Base-by-base conservation (phyloP, 83 land plant species). In the Picea mariana region DNA sequence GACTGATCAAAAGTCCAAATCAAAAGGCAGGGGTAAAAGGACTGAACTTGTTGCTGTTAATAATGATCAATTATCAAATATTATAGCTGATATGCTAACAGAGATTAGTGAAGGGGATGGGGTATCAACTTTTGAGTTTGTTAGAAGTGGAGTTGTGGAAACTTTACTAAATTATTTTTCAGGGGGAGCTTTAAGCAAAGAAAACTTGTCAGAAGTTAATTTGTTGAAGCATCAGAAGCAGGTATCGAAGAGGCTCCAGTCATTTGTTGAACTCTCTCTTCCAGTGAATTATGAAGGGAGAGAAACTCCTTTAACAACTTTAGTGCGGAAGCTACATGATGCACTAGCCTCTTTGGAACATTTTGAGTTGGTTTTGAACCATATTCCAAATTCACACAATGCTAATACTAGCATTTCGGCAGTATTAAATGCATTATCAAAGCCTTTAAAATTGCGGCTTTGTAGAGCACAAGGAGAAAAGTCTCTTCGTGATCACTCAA, bases 121-220 rank as follows among this genome's bases (percentile, higher is more conserved):
- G 0, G 87, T 89, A 12, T 89, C 91, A 7, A 89, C 91, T 5
- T 89, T 89, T 85, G 91, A 89, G 64, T 89, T 89, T 62, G 87
- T 89, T 26, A 83, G 82, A 24, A 88, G 91, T 83, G 91, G 91
- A 72, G 80, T 89, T 40, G 87, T 89, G 38, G 85, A 76, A 17
- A 42, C 87, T 8, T 79, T 89, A 82, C 64, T 89, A 65, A 72
- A 87, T 79, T 89, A 79, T 63, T 84, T 89, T 71, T 82, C 87
- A 38, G 82, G 90, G 61, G 87, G 82, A 9, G 68, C 47, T 62
- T 16, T 42, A 2, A 21, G 34, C 13, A 84, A 82, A 80, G 91
- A 85, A 65, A 77, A 77, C 62, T 27, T 72, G 64, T 67, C 81
- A 23, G 82, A 77, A 40, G 60, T 52, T 24, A 71, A 77, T 24